Evolutionary conservation across 2,329 filamentous ascomycete species (phyloP).

Genomic region (Xylariaceae sp.): DNA sequence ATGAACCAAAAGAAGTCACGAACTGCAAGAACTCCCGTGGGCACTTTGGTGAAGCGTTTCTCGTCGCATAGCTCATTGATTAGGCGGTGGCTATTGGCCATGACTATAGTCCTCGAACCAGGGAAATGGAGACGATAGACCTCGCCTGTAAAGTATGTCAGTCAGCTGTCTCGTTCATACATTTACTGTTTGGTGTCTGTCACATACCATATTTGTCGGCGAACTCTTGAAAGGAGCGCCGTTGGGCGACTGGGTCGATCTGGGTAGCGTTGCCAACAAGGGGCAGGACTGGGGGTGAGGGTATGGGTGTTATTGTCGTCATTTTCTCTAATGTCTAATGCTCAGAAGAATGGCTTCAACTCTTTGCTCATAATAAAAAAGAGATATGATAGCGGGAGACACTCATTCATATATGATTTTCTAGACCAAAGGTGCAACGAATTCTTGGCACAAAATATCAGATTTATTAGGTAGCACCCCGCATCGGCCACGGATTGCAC

Average conservation of each 20-base stretch:
- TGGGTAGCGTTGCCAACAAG: slow-evolving; percentile 71
- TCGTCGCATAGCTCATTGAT: slow-evolving; percentile 71
- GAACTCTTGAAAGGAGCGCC: slow-evolving; percentile 61
- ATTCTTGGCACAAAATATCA: too few relatives aligned
- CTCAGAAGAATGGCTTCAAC: neutral
- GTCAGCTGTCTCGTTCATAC: slow-evolving; percentile 10
- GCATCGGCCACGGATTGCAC: neutral
- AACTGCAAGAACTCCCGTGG: slow-evolving; percentile 55
- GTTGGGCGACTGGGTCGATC: slow-evolving; percentile 64
- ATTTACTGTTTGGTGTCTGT: neutral
- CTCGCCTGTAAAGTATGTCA: slow-evolving; percentile 52
- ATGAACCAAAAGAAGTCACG: slow-evolving; percentile 7
- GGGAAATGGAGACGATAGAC: slow-evolving; percentile 64
- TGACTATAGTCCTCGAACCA: slow-evolving; percentile 51
- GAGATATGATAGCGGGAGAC: neutral
- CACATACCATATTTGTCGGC: slow-evolving; percentile 69
- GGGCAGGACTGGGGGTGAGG: slow-evolving; percentile 68
- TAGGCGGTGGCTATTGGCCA: slow-evolving; percentile 61
- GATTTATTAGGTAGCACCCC: too few relatives aligned
- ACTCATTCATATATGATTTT: slow-evolving; percentile 18
- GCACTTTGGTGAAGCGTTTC: slow-evolving; percentile 67
- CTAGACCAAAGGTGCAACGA: too few relatives aligned
- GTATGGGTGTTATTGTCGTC: slow-evolving; percentile 55
- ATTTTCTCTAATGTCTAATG: slow-evolving; percentile 4
- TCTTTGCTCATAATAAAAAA: neutral